Base-by-base conservation (phyloP, 768 basidiomycete species). In the Lyophyllum atratum region DNA sequence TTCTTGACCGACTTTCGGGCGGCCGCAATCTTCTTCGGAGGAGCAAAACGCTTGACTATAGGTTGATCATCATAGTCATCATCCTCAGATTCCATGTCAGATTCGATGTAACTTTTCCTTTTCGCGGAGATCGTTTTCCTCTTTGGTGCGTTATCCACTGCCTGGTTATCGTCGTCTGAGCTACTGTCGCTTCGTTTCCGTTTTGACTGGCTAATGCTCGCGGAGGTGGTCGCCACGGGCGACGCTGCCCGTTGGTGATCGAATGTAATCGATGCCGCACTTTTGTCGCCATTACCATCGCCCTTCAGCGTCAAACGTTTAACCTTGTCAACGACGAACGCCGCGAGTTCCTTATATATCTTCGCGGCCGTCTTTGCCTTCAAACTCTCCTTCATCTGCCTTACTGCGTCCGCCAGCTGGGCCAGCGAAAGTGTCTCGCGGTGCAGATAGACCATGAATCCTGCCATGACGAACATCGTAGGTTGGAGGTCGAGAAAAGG, bases 401-500 rank as follows among this genome's bases (percentile, higher is more conserved):
- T 66, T 46, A 82, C 70, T 0, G 79, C 79, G 15, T 73, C 72
- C 9, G 77, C 73, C 31, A 82, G 70, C 53, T 83, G 79, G 1
- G 66, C 65, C 28, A 77, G 67, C 0, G 75, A 74, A 6, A 76
- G 50, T 3, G 49, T 62, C 39, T 64, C 39, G 34, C 71, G 67
- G 59, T 75, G 69, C 39, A 74, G 52, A 52, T 70, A 67, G 19
- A 85, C 74, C 59, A 82, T 64, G 54, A 76, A 70, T 19, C 68
- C 73, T 0, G 74, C 68, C 72, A 78, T 76, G 54, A 82, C 74
- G 60, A 81, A 79, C 55, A 79, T 79, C 39, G 76, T 71, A 1
- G 79, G 75, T 9, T 77, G 71, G 4, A 80, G 70, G 53, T 49
- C 44, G 1, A 40, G 24, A 2, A 75, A 37, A 0, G 57, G 46